Conservation (phyloP, 2,329 filamentous ascomycete genomes). For the Sporothrix sp. region DNA sequence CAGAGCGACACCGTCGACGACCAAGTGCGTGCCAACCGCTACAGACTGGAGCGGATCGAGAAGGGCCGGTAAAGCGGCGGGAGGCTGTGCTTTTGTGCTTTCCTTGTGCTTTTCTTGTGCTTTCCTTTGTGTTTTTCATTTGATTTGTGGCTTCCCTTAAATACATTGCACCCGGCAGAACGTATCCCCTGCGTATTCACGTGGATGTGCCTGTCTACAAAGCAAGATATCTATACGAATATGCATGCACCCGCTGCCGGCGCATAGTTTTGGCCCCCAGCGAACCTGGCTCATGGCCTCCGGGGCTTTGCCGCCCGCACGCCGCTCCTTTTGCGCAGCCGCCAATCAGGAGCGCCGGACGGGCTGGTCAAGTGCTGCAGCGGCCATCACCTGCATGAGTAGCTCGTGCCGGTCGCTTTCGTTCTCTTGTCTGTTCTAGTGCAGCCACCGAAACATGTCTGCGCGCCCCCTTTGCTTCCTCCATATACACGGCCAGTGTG, state of each 20-base stretch:
- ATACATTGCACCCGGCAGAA: neutral
- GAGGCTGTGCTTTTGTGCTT: neutral
- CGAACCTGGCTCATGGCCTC: too few relatives aligned
- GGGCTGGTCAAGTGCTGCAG: neutral
- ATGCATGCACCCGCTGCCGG: neutral
- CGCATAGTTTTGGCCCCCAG: neutral
- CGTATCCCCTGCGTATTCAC: too few relatives aligned
- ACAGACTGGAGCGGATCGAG: conserved; percentile 41
- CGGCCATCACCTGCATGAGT: conserved; percentile 15
- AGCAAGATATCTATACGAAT: too few relatives aligned
- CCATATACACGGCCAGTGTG: too few relatives aligned
- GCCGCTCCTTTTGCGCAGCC: neutral
- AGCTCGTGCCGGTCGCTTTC: neutral
- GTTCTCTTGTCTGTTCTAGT: neutral
- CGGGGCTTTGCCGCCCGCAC: conserved; percentile 1
- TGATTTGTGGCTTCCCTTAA: too few relatives aligned
- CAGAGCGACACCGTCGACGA: conserved; percentile 79
- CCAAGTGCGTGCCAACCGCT: conserved; percentile 50
- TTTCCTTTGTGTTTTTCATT: neutral
- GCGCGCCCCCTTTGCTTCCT: neutral
- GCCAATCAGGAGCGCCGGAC: conserved; percentile 8
- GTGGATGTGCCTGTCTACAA: too few relatives aligned
- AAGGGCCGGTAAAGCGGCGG: conserved; percentile 5
- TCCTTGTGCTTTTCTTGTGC: neutral
- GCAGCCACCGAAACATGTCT: neutral